These are phyloP conservation scores for Harringtonia lauricola DNA, from an alignment of 2,329 filamentous ascomycete genomes.

Conservation along the genomic window DNA sequence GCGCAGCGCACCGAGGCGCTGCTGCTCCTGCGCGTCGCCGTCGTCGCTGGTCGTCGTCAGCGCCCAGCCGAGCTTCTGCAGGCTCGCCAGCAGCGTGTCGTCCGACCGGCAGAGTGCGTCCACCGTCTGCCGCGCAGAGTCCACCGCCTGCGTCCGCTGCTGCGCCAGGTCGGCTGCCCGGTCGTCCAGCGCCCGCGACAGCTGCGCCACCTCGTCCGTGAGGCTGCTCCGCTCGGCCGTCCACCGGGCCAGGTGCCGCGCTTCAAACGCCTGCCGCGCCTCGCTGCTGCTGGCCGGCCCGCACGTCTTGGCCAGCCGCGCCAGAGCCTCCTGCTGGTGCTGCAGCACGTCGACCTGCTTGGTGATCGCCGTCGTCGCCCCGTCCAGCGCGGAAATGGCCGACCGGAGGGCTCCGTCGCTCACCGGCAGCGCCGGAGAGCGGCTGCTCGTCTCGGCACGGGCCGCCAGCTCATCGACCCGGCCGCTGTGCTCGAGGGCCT, in stretches of 20 bases:
- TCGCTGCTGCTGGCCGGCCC: conserved; percentile 21
- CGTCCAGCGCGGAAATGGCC: conserved; percentile 53
- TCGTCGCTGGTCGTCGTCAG: conserved; percentile 32
- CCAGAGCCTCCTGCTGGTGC: conserved; percentile 50
- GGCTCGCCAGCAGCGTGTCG: conserved; percentile 51
- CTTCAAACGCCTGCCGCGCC: conserved; percentile 23
- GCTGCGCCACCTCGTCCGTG: conserved; percentile 32
- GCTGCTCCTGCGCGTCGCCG: conserved; percentile 35
- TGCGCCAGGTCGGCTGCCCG: conserved; percentile 38
- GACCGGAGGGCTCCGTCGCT: conserved; percentile 47
- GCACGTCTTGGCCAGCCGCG: conserved; percentile 34
- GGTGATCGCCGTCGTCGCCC: conserved; percentile 52
- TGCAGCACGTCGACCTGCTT: conserved; percentile 51
- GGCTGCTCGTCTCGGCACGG: conserved; percentile 25
- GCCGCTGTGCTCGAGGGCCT: conserved; percentile 34
- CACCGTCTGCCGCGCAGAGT: conserved; percentile 35
- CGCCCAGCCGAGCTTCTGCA: conserved; percentile 55
- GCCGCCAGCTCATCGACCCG: conserved; percentile 33
- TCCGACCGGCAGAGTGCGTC: conserved; percentile 45
- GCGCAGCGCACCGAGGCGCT: conserved; percentile 44
- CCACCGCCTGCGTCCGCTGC: conserved; percentile 32
- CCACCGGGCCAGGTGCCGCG: conserved; percentile 24
- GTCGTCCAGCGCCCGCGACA: conserved; percentile 34
- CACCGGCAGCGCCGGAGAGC: conserved; percentile 35
- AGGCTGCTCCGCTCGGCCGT: conserved; percentile 30